These are phyloP conservation scores for Daldinia eschscholtzii DNA, from an alignment of 2,329 filamentous ascomycete species.

Conservation along the genomic window DNA sequence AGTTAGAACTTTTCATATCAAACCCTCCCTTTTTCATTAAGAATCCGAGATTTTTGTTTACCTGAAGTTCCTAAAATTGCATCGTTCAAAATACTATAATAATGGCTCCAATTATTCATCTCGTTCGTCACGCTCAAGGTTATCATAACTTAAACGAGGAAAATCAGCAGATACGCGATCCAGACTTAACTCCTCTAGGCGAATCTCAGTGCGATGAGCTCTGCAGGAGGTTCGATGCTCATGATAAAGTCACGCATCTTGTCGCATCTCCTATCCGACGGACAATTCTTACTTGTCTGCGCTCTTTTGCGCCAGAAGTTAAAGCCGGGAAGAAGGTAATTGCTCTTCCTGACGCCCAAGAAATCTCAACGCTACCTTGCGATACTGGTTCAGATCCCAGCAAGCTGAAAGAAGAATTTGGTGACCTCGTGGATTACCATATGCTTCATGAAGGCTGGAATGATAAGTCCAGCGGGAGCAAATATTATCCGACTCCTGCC, in stretches of 20 bases:
- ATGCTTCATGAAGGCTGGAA: constrained; percentile 78
- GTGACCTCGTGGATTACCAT: constrained; percentile 71
- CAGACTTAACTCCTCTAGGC: constrained; percentile 81
- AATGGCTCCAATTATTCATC: constrained; percentile 70
- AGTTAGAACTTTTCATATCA: background rate
- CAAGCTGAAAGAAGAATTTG: constrained; percentile 71
- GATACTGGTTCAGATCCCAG: constrained; percentile 75
- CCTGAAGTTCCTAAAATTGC: background rate
- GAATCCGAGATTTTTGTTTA: background rate
- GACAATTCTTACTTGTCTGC: constrained; percentile 82
- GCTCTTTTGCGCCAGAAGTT: constrained; percentile 73
- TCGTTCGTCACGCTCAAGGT: constrained; percentile 82
- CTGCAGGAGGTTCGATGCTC: constrained; percentile 71
- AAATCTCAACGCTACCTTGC: constrained; percentile 79
- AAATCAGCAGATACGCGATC: constrained; percentile 82
- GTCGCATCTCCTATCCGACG: constrained; percentile 84
- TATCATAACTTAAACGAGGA: constrained; percentile 80
- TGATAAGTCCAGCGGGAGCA: constrained; percentile 66
- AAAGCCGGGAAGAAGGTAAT: constrained; percentile 65
- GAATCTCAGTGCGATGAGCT: constrained; percentile 79
- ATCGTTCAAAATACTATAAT: background rate
- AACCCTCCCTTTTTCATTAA: background rate
- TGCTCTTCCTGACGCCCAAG: constrained; percentile 81
- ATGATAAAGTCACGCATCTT: constrained; percentile 74
- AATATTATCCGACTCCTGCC: constrained; percentile 61